Percentiles rank a stretch among this genome's conserved stretches.
Evolutionary conservation across 768 basidiomycete genomes (phyloP).

Genomic region (Kwoniella heveanensis): DNA sequence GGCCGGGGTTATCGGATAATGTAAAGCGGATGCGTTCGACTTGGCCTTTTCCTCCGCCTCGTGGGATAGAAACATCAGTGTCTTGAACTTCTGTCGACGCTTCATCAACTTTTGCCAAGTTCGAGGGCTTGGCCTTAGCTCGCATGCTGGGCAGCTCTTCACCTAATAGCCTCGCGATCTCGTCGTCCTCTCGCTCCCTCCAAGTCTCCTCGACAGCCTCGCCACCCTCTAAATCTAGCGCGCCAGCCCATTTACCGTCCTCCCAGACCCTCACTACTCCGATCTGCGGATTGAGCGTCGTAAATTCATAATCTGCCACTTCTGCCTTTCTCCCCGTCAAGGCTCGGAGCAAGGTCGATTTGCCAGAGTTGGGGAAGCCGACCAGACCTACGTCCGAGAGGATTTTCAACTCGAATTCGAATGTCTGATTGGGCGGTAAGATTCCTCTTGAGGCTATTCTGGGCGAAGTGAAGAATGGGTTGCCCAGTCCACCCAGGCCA

Average conservation of each 20-base stretch:
- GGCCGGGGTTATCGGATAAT: slow-evolving; percentile 94
- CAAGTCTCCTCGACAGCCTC: slow-evolving; percentile 47
- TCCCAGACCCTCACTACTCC: slow-evolving; percentile 83
- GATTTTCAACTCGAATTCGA: slow-evolving; percentile 89
- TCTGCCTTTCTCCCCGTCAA: slow-evolving; percentile 83
- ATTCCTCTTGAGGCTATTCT: slow-evolving; percentile 66
- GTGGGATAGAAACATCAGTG: too few species aligned
- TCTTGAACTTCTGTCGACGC: too few species aligned
- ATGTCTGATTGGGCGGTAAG: slow-evolving; percentile 61
- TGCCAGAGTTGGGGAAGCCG: slow-evolving; percentile 91
- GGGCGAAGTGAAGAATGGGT: slow-evolving; percentile 74
- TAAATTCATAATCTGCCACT: slow-evolving; percentile 90
- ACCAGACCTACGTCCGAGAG: slow-evolving; percentile 94
- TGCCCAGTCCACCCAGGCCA: slow-evolving; percentile 80
- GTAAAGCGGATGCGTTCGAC: slow-evolving; percentile 83
- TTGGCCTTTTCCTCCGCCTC: slow-evolving; percentile 5
- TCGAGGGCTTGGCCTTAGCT: neutral
- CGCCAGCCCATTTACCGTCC: slow-evolving; percentile 69
- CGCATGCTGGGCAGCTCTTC: slow-evolving; percentile 28
- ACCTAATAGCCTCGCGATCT: slow-evolving; percentile 26
- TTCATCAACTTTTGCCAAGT: too few species aligned
- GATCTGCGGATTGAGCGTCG: slow-evolving; percentile 90
- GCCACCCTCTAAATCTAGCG: slow-evolving; percentile 23
- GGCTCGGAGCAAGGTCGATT: slow-evolving; percentile 84
- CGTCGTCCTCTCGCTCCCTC: slow-evolving; percentile 47